Base-by-base conservation (phyloP, 2,329 filamentous ascomycete genomes). In the Alternaria atra region DNA sequence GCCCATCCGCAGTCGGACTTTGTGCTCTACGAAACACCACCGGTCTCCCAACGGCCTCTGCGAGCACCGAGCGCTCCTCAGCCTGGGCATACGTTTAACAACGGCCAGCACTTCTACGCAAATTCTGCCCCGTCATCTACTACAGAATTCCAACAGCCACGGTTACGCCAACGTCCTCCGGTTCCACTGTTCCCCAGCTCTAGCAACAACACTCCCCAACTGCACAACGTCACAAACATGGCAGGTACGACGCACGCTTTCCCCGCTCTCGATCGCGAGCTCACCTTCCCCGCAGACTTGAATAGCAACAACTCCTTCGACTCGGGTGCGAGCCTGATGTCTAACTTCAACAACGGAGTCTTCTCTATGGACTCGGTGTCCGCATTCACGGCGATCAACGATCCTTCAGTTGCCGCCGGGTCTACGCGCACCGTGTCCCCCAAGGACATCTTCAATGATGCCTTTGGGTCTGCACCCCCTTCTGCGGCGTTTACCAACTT, bases 401-500 rank as follows among this genome's bases (percentile, higher is more conserved):
- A 80, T 71, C 73, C 78, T 64, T 75, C 80, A 47, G 69, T 73
- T 62, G 71, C 71, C 37, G 66, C 75, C 56, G 73, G 73, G 55
- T 78, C 78, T 32, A 71, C 72, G 52, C 78, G 77, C 61, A 97
- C 93, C 42, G 87, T 97, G 64, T 97, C 93, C 63, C 93, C 93
- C 20, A 90, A 91, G 79, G 93, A 97, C 73, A 84, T 97, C 67
- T 84, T 94, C 70, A 87, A 88, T 68, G 88, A 91, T 72, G 84
- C 86, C 60, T 88, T 88, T 73, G 84, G 87, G 75, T 96, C 92
- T 64, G 88, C 92, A 37, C 93, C 93, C 30, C 92, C 92, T 74
- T 97, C 93, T 2, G 86, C 90, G 47, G 89, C 91, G 34, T 88
- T 95, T 75, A 97, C 93, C 35, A 89, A 93, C 65, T 76, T 97